A percentile compares a stretch with the other conserved stretches of the same genome.
Conservation (phyloP, 495 filamentous ascomycete genomes). For the Aspergillus biplanus region DNA sequence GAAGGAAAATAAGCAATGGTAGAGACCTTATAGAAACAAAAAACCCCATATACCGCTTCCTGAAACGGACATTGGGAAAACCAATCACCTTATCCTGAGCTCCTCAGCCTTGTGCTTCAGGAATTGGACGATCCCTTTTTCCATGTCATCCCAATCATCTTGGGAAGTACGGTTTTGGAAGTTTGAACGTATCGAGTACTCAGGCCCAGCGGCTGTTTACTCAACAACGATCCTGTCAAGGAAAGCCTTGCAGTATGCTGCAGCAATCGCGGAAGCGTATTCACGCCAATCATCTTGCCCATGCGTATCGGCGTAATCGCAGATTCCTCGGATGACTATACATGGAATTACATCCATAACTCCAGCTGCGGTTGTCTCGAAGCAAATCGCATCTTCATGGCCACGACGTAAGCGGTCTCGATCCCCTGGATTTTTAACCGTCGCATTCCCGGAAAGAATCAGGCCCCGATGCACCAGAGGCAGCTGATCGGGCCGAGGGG, state of each 20-base stretch:
- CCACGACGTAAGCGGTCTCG: slow-evolving; percentile 3
- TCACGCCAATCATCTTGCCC: slow-evolving; percentile 32
- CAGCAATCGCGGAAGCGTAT: slow-evolving; percentile 32
- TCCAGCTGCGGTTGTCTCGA: slow-evolving; percentile 26
- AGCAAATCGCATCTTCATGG: slow-evolving; percentile 4
- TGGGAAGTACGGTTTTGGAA: too few relatives aligned
- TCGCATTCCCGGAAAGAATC: not conserved
- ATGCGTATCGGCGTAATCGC: slow-evolving; percentile 34
- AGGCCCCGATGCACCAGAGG: slow-evolving; percentile 5
- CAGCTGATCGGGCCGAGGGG: not conserved
- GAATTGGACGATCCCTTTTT: too few relatives aligned
- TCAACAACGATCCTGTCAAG: slow-evolving; percentile 5
- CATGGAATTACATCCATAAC: slow-evolving; percentile 23
- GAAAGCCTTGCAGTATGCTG: slow-evolving; percentile 25
- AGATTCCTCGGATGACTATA: slow-evolving; percentile 31
- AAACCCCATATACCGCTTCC: too few relatives aligned
- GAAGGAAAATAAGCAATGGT: too few relatives aligned
- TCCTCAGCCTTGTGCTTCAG: too few relatives aligned
- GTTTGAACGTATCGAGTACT: too few relatives aligned
- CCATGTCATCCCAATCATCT: too few relatives aligned
- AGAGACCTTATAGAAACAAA: too few relatives aligned
- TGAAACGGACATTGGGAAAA: too few relatives aligned
- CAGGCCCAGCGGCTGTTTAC: too few relatives aligned
- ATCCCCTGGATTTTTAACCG: not conserved
- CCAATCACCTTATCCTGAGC: too few relatives aligned